phyloP scores from a whole-genome alignment of 306 rosid genomes.

The Alnus glutinosa region DNA sequence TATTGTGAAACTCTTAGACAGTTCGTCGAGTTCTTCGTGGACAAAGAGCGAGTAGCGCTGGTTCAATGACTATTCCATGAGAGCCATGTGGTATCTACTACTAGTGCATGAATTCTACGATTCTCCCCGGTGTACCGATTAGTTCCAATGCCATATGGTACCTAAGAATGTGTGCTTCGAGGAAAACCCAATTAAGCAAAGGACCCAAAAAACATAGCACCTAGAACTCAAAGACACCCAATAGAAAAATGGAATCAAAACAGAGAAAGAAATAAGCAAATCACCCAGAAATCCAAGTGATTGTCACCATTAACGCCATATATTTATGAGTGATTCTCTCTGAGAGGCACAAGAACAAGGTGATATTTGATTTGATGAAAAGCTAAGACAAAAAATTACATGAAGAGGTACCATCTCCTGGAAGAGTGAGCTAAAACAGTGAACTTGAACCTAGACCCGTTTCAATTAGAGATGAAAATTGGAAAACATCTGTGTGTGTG shows the following conservation, averaged over 20 bases:
- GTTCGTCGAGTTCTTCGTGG: constrained; percentile 60
- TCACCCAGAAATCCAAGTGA: not conserved
- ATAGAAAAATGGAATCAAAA: not conserved
- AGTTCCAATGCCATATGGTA: constrained; percentile 90
- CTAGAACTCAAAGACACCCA: not conserved
- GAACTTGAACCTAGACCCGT: not conserved
- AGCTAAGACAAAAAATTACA: not conserved
- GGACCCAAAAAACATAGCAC: not conserved
- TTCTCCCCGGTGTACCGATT: constrained; percentile 39
- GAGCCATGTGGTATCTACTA: constrained; percentile 42
- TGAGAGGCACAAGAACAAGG: not conserved
- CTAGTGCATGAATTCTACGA: constrained; percentile 19
- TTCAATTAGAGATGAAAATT: not conserved
- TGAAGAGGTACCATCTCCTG: not conserved
- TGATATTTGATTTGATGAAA: not conserved
- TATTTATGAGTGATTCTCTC: not conserved
- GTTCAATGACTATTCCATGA: constrained; percentile 51
- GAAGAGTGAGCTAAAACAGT: constrained; percentile 7
- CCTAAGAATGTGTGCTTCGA: constrained; percentile 9
- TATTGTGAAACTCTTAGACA: constrained; percentile 65
- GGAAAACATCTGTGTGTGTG: constrained; percentile 35
- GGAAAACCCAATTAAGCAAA: not conserved
- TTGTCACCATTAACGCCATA: not conserved
- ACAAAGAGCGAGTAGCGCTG: constrained; percentile 53
- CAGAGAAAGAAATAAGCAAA: not conserved